These are phyloP conservation scores for Dictyostelium citrinum DNA, from an alignment of 78 protist species.

Conservation along the genomic window DNA sequence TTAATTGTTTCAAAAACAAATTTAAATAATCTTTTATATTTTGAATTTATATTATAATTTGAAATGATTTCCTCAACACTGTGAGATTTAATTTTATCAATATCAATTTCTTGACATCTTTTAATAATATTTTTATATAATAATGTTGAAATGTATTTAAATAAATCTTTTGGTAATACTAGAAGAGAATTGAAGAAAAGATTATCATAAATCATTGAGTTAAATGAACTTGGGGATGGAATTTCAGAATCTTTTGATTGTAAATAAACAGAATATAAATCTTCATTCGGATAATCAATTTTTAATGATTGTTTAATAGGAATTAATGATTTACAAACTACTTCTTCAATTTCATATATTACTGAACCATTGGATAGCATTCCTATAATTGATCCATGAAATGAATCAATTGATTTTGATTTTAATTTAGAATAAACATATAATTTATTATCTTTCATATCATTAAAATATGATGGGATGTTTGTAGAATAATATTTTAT, in stretches of 20 bases:
- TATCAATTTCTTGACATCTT: not conserved
- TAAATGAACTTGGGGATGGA: not conserved
- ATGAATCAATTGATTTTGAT: not conserved
- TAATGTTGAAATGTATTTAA: not conserved
- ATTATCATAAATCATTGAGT: not conserved
- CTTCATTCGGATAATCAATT: conserved; percentile 27
- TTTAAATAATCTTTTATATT: not conserved
- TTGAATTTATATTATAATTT: not conserved
- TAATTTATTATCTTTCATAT: not conserved
- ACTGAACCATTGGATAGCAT: conserved; percentile 28
- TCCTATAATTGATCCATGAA: not conserved
- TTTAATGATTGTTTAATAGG: not conserved
- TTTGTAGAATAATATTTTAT: not conserved
- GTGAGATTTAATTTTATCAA: not conserved
- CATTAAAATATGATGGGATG: not conserved
- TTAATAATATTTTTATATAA: not conserved
- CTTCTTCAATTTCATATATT: not conserved
- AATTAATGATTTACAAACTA: not conserved
- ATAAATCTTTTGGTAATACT: not conserved
- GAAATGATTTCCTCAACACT: not conserved
- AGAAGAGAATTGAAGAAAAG: not conserved
- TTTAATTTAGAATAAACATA: not conserved
- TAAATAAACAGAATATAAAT: not conserved
- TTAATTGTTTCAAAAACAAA: not conserved
- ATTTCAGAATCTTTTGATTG: conserved; percentile 12